Evolutionary conservation across 768 basidiomycete species (phyloP).

Genomic region (Gloeophyllum trabeum): DNA sequence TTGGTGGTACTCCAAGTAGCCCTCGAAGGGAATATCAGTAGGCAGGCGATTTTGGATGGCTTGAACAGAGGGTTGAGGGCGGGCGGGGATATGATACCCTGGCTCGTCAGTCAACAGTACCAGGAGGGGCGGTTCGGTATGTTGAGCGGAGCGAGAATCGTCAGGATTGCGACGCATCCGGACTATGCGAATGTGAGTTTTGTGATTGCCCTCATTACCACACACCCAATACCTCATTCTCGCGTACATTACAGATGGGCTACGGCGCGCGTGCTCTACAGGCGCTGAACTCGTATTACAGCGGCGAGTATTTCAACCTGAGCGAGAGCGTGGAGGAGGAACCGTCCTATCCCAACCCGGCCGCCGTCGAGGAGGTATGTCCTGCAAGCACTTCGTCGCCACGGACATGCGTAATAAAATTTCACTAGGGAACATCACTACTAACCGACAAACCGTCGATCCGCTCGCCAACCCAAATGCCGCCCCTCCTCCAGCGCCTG

Average conservation of each 20-base stretch:
- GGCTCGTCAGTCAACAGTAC: constrained; percentile 91
- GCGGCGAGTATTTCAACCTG: constrained; percentile 83
- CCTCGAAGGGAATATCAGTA: constrained; percentile 86
- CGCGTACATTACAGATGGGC: constrained; percentile 61
- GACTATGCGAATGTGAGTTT: constrained; percentile 78
- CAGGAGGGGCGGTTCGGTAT: constrained; percentile 91
- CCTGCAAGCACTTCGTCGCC: constrained; percentile 11
- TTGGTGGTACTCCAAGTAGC: constrained; percentile 94
- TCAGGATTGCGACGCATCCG: constrained; percentile 91
- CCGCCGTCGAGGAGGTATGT: constrained; percentile 35
- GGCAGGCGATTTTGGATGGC: constrained; percentile 76
- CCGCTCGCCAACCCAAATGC: constrained; percentile 71
- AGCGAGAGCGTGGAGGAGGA: constrained; percentile 52
- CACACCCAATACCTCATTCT: constrained; percentile 5
- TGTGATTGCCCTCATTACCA: constrained; percentile 1
- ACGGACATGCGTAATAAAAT: neutral
- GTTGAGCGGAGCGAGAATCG: constrained; percentile 84
- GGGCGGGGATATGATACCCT: constrained; percentile 96
- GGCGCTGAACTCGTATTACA: constrained; percentile 82
- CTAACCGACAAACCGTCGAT: constrained; percentile 72
- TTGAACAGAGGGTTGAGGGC: constrained; percentile 74
- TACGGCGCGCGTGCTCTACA: constrained; percentile 88
- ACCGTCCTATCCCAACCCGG: constrained; percentile 49
- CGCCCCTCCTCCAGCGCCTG: constrained; percentile 83
- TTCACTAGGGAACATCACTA: constrained; percentile 26